A percentile compares a stretch with the other conserved stretches of the same genome.
Conservation (phyloP, 2,329 filamentous ascomycete genomes). For the Nannizzia gypsea region DNA sequence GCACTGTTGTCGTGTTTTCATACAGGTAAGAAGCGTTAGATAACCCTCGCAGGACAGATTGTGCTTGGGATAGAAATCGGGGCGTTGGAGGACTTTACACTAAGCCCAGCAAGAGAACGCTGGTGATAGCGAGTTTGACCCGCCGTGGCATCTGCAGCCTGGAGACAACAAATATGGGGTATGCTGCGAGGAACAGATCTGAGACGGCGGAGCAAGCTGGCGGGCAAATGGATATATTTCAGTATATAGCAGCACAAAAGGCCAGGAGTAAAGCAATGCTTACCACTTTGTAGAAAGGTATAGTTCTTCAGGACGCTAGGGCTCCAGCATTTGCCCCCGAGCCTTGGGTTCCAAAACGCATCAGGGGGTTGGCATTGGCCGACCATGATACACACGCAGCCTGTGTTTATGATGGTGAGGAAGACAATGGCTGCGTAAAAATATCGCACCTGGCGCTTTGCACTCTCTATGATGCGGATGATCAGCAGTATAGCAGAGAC, state of each 20-base stretch:
- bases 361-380: slow-evolving; percentile 8
- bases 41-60: neutral
- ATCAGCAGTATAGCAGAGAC: slow-evolving; percentile 11
- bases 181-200: slow-evolving; percentile 11
- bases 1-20: slow-evolving; percentile 1
- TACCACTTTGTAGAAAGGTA: slow-evolving; percentile 11
- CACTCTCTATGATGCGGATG: slow-evolving; percentile 9
- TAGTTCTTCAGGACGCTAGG: slow-evolving; percentile 6
- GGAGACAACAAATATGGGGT: slow-evolving; percentile 12
- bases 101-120: slow-evolving; percentile 9
- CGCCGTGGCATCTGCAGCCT: slow-evolving; percentile 6
- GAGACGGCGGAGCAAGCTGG: slow-evolving; percentile 12
- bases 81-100: slow-evolving; percentile 3
- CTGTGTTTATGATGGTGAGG: slow-evolving; percentile 8
- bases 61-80: neutral
- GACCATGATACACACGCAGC: slow-evolving; percentile 7
- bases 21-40: neutral
- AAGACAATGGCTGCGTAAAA: slow-evolving; percentile 10
- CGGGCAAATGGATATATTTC: neutral
- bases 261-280: neutral
- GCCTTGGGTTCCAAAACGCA: slow-evolving; percentile 7
- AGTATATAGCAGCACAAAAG: neutral
- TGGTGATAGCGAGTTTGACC: slow-evolving; percentile 9
- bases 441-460: slow-evolving; percentile 5
- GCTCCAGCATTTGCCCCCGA: slow-evolving; percentile 9